Evolutionary conservation across 1,284 basidiomycete genomes (phyloP).

Genomic region (Naganishia sp.): DNA sequence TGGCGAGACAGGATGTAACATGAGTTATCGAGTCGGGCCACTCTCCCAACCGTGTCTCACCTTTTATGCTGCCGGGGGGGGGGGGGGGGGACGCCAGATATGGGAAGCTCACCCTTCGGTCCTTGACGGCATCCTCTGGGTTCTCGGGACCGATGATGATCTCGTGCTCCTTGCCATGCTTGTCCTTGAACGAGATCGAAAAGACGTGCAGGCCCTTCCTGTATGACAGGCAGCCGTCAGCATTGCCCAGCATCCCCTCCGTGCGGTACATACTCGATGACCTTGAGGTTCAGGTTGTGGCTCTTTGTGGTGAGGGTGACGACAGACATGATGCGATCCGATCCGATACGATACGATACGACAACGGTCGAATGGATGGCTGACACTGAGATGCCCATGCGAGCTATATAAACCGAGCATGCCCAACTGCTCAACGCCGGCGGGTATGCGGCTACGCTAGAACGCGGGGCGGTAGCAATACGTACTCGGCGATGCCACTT

Average conservation of each 20-base stretch:
- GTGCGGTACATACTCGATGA: constrained; percentile 27
- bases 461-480: neutral
- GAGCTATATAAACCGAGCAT: neutral
- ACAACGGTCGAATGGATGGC: neutral
- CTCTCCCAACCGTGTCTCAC: too few relatives aligned
- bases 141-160: constrained; percentile 34
- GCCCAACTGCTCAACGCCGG: neutral
- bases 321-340: constrained; percentile 16
- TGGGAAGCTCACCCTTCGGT: constrained; percentile 26
- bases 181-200: constrained; percentile 32
- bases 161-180: constrained; percentile 30
- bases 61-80: too few relatives aligned
- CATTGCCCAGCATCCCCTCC: neutral
- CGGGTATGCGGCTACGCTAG: constrained; percentile 1
- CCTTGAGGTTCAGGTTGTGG: constrained; percentile 23
- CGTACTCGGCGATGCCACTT: neutral
- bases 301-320: constrained; percentile 28
- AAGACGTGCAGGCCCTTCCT: constrained; percentile 34
- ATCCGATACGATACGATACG: neutral
- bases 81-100: too few relatives aligned
- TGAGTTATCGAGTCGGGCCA: neutral
- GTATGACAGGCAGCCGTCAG: neutral
- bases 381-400: neutral
- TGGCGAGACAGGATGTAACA: neutral
- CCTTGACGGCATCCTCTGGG: constrained; percentile 29